A percentile compares a stretch with the other conserved stretches of the same genome.
These are phyloP conservation scores for Ceratobasidium papillatum DNA, from an alignment of 1,284 basidiomycete genomes.

Conservation along the genomic window DNA sequence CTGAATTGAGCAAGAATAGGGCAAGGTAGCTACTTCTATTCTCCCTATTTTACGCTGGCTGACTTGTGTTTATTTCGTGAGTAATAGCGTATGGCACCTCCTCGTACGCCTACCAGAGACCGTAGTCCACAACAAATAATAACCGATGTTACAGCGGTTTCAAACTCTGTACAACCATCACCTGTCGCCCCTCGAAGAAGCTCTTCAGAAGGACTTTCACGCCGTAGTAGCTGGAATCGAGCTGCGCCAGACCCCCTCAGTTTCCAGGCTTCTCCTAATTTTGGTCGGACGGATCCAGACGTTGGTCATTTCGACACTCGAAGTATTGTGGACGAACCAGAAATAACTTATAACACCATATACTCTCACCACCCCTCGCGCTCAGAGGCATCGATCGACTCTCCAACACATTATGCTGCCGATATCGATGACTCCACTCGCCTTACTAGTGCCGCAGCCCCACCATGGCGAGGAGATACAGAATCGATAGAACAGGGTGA, in stretches of 20 bases:
- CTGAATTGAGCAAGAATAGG: not conserved
- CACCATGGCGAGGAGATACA: constrained; percentile 34
- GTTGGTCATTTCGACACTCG: constrained; percentile 17
- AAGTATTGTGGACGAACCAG: constrained; percentile 36
- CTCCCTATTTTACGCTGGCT: not conserved
- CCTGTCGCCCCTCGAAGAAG: constrained; percentile 16
- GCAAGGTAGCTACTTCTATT: not conserved
- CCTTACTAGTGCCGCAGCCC: constrained; percentile 36
- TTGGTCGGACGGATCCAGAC: constrained; percentile 13
- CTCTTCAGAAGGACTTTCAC: constrained; percentile 27
- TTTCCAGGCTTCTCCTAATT: not conserved
- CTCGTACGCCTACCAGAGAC: constrained; percentile 33
- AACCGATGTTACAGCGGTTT: constrained; percentile 32
- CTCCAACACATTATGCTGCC: constrained; percentile 8
- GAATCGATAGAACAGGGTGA: constrained; percentile 1
- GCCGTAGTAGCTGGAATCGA: constrained; percentile 35
- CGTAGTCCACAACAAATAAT: constrained; percentile 30
- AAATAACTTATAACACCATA: not conserved
- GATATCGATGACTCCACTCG: constrained; percentile 41
- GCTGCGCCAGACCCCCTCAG: constrained; percentile 13
- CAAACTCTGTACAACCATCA: constrained; percentile 34
- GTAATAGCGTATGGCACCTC: constrained; percentile 26
- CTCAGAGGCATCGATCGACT: constrained; percentile 39
- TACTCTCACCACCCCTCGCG: constrained; percentile 16
- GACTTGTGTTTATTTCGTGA: not conserved